Evolutionary conservation across 352 stramenopile species (phyloP).

Genomic region (Ophiocytium majus): DNA sequence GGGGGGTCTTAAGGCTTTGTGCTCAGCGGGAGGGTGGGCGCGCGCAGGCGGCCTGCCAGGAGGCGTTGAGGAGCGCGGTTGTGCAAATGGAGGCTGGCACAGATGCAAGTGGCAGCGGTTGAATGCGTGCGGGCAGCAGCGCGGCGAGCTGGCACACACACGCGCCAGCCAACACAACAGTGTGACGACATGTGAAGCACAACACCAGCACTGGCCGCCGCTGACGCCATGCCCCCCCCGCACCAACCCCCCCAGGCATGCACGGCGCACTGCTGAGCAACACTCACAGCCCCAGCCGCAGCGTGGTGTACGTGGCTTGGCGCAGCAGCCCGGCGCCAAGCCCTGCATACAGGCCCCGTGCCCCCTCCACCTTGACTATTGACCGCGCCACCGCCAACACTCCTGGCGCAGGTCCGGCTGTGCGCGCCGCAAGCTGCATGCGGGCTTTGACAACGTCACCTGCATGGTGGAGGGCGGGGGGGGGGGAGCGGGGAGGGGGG

Average conservation of each 20-base stretch:
- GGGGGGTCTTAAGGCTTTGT: too few relatives aligned
- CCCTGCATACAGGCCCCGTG: conserved; percentile 51
- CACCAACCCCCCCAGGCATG: neutral
- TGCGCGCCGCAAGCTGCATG: conserved; percentile 44
- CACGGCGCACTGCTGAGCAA: conserved; percentile 24
- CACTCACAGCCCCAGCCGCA: conserved; percentile 61
- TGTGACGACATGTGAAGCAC: too few relatives aligned
- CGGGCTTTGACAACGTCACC: conserved; percentile 45
- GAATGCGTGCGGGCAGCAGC: too few relatives aligned
- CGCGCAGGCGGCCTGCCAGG: too few relatives aligned
- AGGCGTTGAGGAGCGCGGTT: too few relatives aligned
- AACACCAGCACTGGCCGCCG: too few relatives aligned
- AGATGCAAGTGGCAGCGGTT: too few relatives aligned
- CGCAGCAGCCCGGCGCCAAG: conserved; percentile 61
- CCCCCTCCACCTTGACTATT: conserved; percentile 45
- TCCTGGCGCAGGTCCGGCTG: neutral
- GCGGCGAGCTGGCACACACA: too few relatives aligned
- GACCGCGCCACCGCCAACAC: neutral
- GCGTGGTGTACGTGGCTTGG: conserved; percentile 66
- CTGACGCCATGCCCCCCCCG: too few relatives aligned
- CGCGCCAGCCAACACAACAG: too few relatives aligned
- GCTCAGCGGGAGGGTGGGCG: too few relatives aligned
- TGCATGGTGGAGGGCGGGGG: neutral
- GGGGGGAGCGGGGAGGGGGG: neutral
- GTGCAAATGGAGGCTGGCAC: too few relatives aligned